A percentile compares a stretch with the other conserved stretches of the same genome.
Conservation (phyloP, 2,329 filamentous ascomycete species). For the Cadophora luteo-olivacea region DNA sequence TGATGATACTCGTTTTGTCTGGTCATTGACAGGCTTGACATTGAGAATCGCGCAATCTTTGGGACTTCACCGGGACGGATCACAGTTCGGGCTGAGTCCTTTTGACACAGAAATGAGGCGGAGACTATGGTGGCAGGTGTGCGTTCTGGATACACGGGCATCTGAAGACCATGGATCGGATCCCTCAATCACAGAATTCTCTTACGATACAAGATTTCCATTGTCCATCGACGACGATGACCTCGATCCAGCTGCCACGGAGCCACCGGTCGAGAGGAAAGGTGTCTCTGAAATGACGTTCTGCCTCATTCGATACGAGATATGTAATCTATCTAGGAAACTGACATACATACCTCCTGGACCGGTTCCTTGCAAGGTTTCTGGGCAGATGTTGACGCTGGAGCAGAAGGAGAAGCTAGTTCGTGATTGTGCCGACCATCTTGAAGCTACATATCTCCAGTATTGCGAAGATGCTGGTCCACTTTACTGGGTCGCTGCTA, state of each 20-base stretch:
- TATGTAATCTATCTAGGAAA: slow-evolving; percentile 38
- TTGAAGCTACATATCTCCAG: slow-evolving; percentile 44
- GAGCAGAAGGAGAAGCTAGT: slow-evolving; percentile 45
- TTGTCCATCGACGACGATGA: slow-evolving; percentile 57
- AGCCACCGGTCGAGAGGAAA: slow-evolving; percentile 33
- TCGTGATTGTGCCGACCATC: slow-evolving; percentile 39
- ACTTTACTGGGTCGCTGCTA: slow-evolving; percentile 59
- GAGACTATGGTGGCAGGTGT: slow-evolving; percentile 66
- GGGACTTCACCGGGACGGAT: slow-evolving; percentile 65
- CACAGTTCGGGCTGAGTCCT: slow-evolving; percentile 58
- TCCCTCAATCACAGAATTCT: slow-evolving; percentile 61
- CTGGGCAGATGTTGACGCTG: slow-evolving; percentile 28
- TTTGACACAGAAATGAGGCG: slow-evolving; percentile 67
- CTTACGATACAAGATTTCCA: slow-evolving; percentile 63
- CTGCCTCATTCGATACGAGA: slow-evolving; percentile 46
- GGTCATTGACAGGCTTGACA: slow-evolving; percentile 64
- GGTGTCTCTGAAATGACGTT: slow-evolving; percentile 50
- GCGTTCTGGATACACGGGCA: slow-evolving; percentile 63
- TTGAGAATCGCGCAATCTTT: slow-evolving; percentile 65
- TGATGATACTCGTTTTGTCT: slow-evolving; percentile 52
- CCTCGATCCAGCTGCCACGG: slow-evolving; percentile 47
- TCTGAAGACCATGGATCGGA: slow-evolving; percentile 70
- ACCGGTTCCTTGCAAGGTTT: slow-evolving; percentile 17
- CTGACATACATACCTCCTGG: slow-evolving; percentile 40
- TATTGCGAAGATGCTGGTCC: slow-evolving; percentile 49